phyloP scores from a whole-genome alignment of 495 filamentous ascomycete genomes.

The Lepidopterella palustris region DNA sequence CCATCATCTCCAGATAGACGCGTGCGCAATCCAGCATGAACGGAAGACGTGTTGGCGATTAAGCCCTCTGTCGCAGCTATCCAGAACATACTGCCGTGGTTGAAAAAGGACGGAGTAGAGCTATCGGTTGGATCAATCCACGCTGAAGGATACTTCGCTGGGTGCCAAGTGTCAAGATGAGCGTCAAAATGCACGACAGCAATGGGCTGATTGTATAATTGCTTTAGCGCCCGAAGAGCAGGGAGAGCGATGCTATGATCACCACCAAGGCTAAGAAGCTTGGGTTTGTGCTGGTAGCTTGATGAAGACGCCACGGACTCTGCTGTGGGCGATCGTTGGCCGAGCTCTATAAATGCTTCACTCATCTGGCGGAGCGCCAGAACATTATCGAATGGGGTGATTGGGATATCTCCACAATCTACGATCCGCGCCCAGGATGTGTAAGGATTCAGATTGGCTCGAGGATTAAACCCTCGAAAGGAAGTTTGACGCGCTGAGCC shows the following conservation, averaged over 20 bases:
- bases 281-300: conserved; percentile 45
- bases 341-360: conserved; percentile 62
- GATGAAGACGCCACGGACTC: conserved; percentile 32
- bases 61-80: conserved; percentile 69
- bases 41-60: conserved; percentile 58
- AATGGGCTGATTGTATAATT: conserved; percentile 62
- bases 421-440: conserved; percentile 63
- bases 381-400: conserved; percentile 70
- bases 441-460: conserved; percentile 72
- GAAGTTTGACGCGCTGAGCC: conserved; percentile 51
- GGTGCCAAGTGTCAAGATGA: conserved; percentile 71
- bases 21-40: conserved; percentile 73
- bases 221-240: conserved; percentile 63
- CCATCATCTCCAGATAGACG: conserved; percentile 57
- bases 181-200: conserved; percentile 82
- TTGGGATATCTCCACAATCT: conserved; percentile 80
- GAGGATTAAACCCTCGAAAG: conserved; percentile 70
- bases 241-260: conserved; percentile 76
- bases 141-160: conserved; percentile 65
- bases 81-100: conserved; percentile 83
- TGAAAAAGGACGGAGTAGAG: conserved; percentile 64
- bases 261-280: conserved; percentile 71
- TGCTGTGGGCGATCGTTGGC: conserved; percentile 42
- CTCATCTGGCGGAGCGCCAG: conserved; percentile 72
- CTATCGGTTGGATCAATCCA: conserved; percentile 49